Base-by-base conservation (phyloP, 345 rosid genomes). In the Camelina hispida region DNA sequence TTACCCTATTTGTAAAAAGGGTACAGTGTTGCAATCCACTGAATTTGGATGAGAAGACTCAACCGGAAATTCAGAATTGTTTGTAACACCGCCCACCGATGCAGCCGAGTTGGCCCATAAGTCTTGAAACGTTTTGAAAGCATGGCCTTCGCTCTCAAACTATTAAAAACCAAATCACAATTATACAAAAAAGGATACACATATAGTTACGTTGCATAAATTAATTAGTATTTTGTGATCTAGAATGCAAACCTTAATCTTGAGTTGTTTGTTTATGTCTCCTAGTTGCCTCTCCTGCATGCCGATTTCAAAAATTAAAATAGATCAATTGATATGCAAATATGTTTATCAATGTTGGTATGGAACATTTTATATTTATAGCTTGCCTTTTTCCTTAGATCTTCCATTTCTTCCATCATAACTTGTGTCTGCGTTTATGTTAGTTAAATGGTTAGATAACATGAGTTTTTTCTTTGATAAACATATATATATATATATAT, bases 271-370 rank as follows among this genome's bases (percentile, higher is more conserved):
- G 91, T 92, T 92, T 15, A 92, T 75, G 78, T 92, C 93, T 78
- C 97, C 93, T 13, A 92, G 92, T 56, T 87, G 90, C 70, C 96
- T 88, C 76, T 92, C 97, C 97, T 92, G 87, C 70, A n/a, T n/a
- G n/a, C n/a, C n/a, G 53, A 77, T 44, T 16, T 69, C 34, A 44
- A 58, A 37, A 43, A 9, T 34, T 35, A 58, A 37, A 43, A 9
- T 34, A 72, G 14, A 34, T 34, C n/a, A 23, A 6, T 50, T 30
- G 6, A 16, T 62, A 34, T 53, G 65, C 15, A 42, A 13, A 13
- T 14, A 12, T 51, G 28, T 52, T 12, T 30, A 58, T 51, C 54
- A 66, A n/a, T 47, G n/a, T 30, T 70, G 37, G 14, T 55, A 54
- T 34, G 53, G 10, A 46, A 68, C 11, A 61, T 35, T 35, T 44